These are phyloP conservation scores for Cochlearia excelsa DNA, from an alignment of 345 rosid genomes.

Conservation along the genomic window DNA sequence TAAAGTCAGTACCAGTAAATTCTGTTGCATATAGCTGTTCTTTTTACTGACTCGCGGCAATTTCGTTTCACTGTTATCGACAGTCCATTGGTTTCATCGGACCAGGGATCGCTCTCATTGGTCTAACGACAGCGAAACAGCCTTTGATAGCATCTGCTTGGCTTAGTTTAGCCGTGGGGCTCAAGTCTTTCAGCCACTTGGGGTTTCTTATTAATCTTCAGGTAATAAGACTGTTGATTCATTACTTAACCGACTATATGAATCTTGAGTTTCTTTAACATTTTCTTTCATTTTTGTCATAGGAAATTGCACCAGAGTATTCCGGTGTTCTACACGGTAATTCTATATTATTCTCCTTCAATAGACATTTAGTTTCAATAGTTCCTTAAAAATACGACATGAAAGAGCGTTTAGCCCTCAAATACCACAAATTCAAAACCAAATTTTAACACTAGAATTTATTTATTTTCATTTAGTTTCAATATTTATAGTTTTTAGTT, in stretches of 20 bases:
- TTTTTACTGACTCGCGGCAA: conserved; percentile 6
- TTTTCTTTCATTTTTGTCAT: conserved; percentile 31
- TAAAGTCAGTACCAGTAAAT: not conserved
- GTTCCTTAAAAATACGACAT: not conserved
- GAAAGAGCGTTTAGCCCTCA: too few relatives aligned
- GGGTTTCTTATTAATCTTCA: conserved; percentile 96
- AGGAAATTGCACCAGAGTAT: conserved; percentile 92
- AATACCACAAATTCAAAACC: too few relatives aligned
- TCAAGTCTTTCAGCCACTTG: conserved; percentile 90
- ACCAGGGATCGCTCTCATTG: conserved; percentile 75
- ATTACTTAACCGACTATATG: not conserved
- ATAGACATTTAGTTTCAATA: conserved; percentile 3
- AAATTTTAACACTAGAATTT: too few relatives aligned
- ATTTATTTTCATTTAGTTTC: too few relatives aligned
- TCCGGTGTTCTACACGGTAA: conserved; percentile 92
- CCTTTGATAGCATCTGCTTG: conserved; percentile 82
- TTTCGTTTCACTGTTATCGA: conserved; percentile 30
- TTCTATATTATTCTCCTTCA: conserved; percentile 5
- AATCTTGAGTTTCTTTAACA: conserved; percentile 26
- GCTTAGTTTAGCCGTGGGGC: conserved; percentile 87
- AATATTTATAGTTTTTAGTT: too few relatives aligned
- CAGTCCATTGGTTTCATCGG: conserved; percentile 93
- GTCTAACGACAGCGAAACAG: conserved; percentile 67
- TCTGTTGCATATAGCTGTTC: conserved; percentile 7
- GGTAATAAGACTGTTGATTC: conserved; percentile 41